phyloP scores from a whole-genome alignment of 2,329 filamentous ascomycete genomes.

The Cryphonectria carpinicola region DNA sequence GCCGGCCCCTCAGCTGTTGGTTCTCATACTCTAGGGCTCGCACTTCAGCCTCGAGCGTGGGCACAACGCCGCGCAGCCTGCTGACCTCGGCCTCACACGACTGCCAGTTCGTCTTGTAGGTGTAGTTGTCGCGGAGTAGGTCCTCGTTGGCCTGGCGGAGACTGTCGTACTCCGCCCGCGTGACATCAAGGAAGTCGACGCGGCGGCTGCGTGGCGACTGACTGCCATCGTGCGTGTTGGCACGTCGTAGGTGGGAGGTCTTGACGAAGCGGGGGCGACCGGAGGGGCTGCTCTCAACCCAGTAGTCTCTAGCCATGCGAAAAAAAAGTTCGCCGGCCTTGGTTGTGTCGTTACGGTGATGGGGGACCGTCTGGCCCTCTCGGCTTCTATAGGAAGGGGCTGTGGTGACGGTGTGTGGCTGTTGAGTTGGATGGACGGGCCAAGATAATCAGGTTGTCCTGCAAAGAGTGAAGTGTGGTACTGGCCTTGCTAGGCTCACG shows the following conservation, averaged over 20 bases:
- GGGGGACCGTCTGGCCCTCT: not conserved
- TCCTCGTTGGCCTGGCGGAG: constrained; percentile 32
- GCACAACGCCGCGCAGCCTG: constrained; percentile 34
- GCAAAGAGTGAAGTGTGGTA: not conserved
- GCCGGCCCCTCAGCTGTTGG: constrained; percentile 42
- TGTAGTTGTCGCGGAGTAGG: constrained; percentile 35
- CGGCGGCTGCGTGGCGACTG: constrained; percentile 29
- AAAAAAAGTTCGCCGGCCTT: not conserved
- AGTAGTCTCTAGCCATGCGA: constrained; percentile 29
- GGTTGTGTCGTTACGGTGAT: not conserved
- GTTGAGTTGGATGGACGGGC: not conserved
- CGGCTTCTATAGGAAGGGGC: not conserved
- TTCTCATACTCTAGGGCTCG: constrained; percentile 44
- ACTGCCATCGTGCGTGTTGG: constrained; percentile 28
- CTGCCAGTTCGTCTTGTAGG: constrained; percentile 43
- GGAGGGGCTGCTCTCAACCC: constrained; percentile 20
- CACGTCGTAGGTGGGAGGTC: constrained; percentile 25
- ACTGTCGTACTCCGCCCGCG: constrained; percentile 32
- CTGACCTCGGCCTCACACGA: constrained; percentile 42
- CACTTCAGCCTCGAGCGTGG: constrained; percentile 34
- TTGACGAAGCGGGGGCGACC: constrained; percentile 34
- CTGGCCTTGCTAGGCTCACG: not conserved
- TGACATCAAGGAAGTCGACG: constrained; percentile 35
- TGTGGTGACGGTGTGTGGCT: not conserved
- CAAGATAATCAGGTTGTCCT: not conserved